Evolutionary conservation across 108 stramenopile species (phyloP).

Genomic region (Parietichytrium sp.): DNA sequence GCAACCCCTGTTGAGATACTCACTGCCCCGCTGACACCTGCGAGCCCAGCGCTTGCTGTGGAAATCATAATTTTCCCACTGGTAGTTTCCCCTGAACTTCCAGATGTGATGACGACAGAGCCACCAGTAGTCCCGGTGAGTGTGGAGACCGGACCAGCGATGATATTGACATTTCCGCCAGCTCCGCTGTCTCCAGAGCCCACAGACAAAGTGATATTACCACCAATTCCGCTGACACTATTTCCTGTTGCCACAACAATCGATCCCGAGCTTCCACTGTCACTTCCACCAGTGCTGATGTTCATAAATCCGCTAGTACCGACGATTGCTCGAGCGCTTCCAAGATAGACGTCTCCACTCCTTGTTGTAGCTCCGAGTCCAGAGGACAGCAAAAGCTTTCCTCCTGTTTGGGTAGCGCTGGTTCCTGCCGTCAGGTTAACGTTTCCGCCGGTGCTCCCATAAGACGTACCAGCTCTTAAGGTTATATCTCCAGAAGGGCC

Average conservation of each 20-base stretch:
- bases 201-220: conserved; percentile 47
- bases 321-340: neutral
- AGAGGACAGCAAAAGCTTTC: neutral
- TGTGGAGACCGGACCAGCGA: conserved; percentile 20
- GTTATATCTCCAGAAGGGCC: neutral
- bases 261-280: conserved; percentile 45
- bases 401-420: neutral
- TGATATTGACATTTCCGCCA: conserved; percentile 37
- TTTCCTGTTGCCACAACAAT: conserved; percentile 50
- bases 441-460: neutral
- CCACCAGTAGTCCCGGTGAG: conserved; percentile 45
- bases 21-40: conserved; percentile 51
- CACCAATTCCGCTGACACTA: conserved; percentile 47
- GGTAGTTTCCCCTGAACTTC: conserved; percentile 47
- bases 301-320: neutral
- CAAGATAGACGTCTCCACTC: neutral
- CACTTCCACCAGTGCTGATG: neutral
- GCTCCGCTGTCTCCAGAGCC: conserved; percentile 49
- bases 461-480: neutral
- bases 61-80: conserved; percentile 49
- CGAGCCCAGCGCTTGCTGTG: conserved; percentile 52
- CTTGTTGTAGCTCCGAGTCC: neutral
- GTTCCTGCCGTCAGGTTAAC: conserved; percentile 21
- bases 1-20: conserved; percentile 52
- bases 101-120: conserved; percentile 44